These are phyloP conservation scores for Herpetomonas tarakana DNA, from an alignment of 208 protist species.

Conservation along the genomic window DNA sequence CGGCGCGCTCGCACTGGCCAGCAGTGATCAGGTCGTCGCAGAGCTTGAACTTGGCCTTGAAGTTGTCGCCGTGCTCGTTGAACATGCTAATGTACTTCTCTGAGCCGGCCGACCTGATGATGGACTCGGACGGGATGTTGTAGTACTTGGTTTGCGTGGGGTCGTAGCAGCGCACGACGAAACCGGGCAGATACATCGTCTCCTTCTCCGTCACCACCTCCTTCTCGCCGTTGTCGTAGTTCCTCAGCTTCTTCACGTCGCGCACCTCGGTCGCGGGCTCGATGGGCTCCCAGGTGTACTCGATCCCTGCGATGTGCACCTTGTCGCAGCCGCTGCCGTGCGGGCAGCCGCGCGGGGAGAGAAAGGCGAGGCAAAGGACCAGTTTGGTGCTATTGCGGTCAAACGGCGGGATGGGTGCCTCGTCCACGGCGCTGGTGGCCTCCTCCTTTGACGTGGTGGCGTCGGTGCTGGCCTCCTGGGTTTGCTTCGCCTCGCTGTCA, in stretches of 20 bases:
- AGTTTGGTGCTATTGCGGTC: conserved; percentile 36
- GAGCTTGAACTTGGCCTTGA: conserved; percentile 77
- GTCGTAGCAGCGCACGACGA: conserved; percentile 74
- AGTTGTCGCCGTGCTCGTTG: conserved; percentile 85
- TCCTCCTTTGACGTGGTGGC: conserved; percentile 13
- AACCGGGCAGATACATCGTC: conserved; percentile 45
- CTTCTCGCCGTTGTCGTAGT: neutral
- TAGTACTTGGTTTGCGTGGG: conserved; percentile 65
- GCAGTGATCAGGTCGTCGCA: conserved; percentile 15
- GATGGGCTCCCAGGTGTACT: conserved; percentile 75
- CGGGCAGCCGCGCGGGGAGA: conserved; percentile 42
- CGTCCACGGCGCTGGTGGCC: neutral
- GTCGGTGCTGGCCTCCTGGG: conserved; percentile 8
- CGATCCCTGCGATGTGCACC: conserved; percentile 66
- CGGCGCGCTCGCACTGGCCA: conserved; percentile 1
- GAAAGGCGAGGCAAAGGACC: conserved; percentile 49
- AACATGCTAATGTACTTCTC: conserved; percentile 68
- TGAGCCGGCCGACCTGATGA: conserved; percentile 58
- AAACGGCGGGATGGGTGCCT: neutral
- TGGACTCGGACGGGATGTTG: conserved; percentile 61
- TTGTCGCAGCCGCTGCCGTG: conserved; percentile 65
- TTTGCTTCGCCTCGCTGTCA: conserved; percentile 7
- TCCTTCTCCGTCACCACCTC: conserved; percentile 18
- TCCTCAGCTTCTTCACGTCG: neutral
- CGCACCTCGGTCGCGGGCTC: conserved; percentile 13